Conservation (phyloP, 768 basidiomycete species). For the Rhodotorula taiwanensis region DNA sequence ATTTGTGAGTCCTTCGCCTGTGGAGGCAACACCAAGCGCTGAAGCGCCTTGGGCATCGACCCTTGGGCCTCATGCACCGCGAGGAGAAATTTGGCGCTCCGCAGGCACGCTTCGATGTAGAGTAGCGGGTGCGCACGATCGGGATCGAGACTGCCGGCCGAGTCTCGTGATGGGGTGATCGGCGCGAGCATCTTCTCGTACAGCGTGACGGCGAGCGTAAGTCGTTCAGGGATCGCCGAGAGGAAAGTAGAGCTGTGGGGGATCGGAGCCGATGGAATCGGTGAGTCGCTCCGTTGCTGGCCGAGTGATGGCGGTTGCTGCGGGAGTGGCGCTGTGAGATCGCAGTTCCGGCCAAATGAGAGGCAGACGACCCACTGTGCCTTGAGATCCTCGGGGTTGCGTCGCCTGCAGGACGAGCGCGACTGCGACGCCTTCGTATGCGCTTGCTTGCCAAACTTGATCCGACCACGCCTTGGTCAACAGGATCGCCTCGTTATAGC, state of each 20-base stretch:
- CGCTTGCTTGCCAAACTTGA: slow-evolving; percentile 79
- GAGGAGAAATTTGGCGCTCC: slow-evolving; percentile 67
- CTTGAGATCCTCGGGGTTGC: slow-evolving; percentile 14
- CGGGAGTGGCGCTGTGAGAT: too few species aligned
- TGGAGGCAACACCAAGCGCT: slow-evolving; percentile 58
- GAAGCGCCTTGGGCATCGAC: slow-evolving; percentile 85
- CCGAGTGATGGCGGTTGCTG: slow-evolving; percentile 50
- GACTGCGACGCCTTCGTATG: slow-evolving; percentile 76
- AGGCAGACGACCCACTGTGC: slow-evolving; percentile 37
- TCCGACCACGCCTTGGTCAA: slow-evolving; percentile 71
- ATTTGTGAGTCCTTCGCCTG: slow-evolving; percentile 42
- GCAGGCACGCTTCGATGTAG: slow-evolving; percentile 60
- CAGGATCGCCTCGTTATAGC: slow-evolving; percentile 78
- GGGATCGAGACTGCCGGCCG: slow-evolving; percentile 42
- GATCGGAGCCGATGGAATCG: background rate
- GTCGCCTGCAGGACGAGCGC: slow-evolving; percentile 65
- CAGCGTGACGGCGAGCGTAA: slow-evolving; percentile 30
- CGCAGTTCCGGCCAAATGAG: too few species aligned
- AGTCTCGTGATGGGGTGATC: too few species aligned
- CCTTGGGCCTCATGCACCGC: slow-evolving; percentile 48
- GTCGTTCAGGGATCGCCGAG: slow-evolving; percentile 38
- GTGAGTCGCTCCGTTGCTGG: slow-evolving; percentile 33
- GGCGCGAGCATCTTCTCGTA: slow-evolving; percentile 36
- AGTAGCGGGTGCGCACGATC: slow-evolving; percentile 54
- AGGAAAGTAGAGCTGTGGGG: slow-evolving; percentile 31